Evolutionary conservation across 1,284 basidiomycete species (phyloP), one percentile per base, ranked within the genome.

Genomic region (Phlebopus sp.): DNA sequence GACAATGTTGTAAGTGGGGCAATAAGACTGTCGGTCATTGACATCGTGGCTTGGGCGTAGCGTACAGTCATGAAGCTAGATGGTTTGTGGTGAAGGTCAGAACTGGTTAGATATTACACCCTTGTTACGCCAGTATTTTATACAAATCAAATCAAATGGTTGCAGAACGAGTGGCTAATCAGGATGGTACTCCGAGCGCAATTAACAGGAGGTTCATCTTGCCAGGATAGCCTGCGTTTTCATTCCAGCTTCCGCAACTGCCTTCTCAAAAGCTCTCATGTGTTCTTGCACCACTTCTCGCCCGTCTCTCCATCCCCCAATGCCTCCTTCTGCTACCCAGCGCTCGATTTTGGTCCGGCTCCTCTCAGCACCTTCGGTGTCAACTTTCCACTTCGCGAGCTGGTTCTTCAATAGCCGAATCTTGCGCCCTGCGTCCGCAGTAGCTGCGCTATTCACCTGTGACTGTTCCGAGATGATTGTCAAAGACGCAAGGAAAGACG

Each of bases 321-420:
- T 59, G 14, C 57, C 56, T 54, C 67, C 65, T 46, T 83, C 82
- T 5, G 78, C 75, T 59, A 91, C 89, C 86, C 89, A 90, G 59
- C 73, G 75, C 64, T 88, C 86, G 49, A 91, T 88, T 62, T 72
- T 78, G 48, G 76, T 57, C 35, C 85, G 76, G 58, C 89, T 91
- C 41, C 79, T 75, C 64, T 91, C 88, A 34, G 86, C 88, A 54
- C 81, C 86, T 53, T 91, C 88, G 76, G 82, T 88, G 47, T 91
- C 88, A 30, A 77, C 76, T 46, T 82, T 74, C 82, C 85, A 87
- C 19, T 81, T 85, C 4, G 82, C 84, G 21, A 91, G 67, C 57
- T 86, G 87, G 60, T 90, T 90, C 70, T 88, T 89, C 50, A 90
- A 67, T 15, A 86, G 84, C 39, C 89, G 83, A 46, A 91, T 83